phyloP scores from a whole-genome alignment of 768 basidiomycete genomes.

The Tephrocybe sp. region DNA sequence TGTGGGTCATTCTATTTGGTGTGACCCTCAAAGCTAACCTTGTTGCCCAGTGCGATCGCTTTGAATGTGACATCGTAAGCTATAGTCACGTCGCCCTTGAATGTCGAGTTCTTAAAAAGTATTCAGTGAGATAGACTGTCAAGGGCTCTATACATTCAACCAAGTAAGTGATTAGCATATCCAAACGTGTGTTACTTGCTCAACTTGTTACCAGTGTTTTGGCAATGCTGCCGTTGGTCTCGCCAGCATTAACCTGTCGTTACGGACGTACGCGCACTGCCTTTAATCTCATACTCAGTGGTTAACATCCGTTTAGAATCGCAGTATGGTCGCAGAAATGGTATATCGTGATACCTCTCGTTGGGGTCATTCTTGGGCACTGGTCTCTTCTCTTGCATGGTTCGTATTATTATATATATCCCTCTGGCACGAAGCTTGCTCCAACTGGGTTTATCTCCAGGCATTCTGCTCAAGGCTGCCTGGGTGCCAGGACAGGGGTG shows the following conservation, averaged over 20 bases:
- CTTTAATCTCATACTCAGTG: not conserved
- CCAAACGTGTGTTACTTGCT: not conserved
- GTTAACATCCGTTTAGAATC: slow-evolving; percentile 39
- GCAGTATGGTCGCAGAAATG: slow-evolving; percentile 65
- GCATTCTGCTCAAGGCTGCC: slow-evolving; percentile 55
- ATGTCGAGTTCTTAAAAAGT: slow-evolving; percentile 1
- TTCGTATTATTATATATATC: slow-evolving; percentile 29
- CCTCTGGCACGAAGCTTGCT: not conserved
- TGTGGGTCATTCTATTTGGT: slow-evolving; percentile 50
- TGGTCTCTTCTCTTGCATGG: slow-evolving; percentile 73
- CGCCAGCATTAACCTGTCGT: slow-evolving; percentile 67
- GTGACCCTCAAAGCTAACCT: slow-evolving; percentile 2
- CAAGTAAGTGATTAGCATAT: slow-evolving; percentile 31
- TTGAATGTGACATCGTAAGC: slow-evolving; percentile 54
- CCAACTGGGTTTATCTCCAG: slow-evolving; percentile 25
- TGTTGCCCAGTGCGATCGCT: slow-evolving; percentile 49
- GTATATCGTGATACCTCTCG: slow-evolving; percentile 50
- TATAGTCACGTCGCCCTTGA: not conserved
- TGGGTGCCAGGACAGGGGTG: slow-evolving; percentile 53
- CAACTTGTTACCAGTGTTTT: slow-evolving; percentile 31
- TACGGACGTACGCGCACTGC: slow-evolving; percentile 52
- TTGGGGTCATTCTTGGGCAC: slow-evolving; percentile 60
- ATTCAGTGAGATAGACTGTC: slow-evolving; percentile 54
- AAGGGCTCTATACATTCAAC: slow-evolving; percentile 67
- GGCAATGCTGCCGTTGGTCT: slow-evolving; percentile 68